Conservation (phyloP, 1,284 basidiomycete genomes). For the Earliella scabrosa region DNA sequence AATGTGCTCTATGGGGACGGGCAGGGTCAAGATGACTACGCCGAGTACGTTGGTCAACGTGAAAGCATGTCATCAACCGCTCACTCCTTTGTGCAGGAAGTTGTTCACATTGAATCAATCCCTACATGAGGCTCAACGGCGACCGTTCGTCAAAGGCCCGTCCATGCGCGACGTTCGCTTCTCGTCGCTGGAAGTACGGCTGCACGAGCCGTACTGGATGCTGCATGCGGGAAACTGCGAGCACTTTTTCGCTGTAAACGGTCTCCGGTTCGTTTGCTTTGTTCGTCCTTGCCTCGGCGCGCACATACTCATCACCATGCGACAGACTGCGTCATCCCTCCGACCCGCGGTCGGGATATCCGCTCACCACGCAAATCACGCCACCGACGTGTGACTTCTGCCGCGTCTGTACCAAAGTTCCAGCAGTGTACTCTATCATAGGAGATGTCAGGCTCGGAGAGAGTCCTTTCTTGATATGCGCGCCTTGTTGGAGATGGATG, state of each 20-base stretch:
- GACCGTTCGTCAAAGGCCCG: constrained; percentile 45
- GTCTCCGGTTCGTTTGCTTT: constrained; percentile 63
- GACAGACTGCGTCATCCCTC: constrained; percentile 58
- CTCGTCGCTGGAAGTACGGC: constrained; percentile 55
- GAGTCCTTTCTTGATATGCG: constrained; percentile 74
- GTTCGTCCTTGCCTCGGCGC: not conserved
- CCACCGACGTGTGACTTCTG: constrained; percentile 66
- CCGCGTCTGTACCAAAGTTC: constrained; percentile 68
- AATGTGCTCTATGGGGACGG: constrained; percentile 61
- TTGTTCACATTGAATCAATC: constrained; percentile 47
- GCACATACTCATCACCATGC: not conserved
- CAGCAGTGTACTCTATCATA: constrained; percentile 66
- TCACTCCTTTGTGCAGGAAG: constrained; percentile 46
- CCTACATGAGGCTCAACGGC: constrained; percentile 39
- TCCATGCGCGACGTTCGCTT: constrained; percentile 54
- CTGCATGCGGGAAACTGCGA: constrained; percentile 82
- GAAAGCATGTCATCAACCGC: constrained; percentile 1
- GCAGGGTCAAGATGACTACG: constrained; percentile 52
- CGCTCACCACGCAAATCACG: constrained; percentile 65
- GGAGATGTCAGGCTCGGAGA: constrained; percentile 76
- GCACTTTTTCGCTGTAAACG: constrained; percentile 74
- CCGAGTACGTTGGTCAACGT: constrained; percentile 48
- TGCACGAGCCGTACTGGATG: constrained; percentile 81
- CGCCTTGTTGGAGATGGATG: constrained; percentile 72
- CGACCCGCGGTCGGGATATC: constrained; percentile 62